Percentiles rank a stretch among this genome's conserved stretches.
Evolutionary conservation across 148 eudicot species (phyloP).

Genomic region (Fallopia convolvulus): DNA sequence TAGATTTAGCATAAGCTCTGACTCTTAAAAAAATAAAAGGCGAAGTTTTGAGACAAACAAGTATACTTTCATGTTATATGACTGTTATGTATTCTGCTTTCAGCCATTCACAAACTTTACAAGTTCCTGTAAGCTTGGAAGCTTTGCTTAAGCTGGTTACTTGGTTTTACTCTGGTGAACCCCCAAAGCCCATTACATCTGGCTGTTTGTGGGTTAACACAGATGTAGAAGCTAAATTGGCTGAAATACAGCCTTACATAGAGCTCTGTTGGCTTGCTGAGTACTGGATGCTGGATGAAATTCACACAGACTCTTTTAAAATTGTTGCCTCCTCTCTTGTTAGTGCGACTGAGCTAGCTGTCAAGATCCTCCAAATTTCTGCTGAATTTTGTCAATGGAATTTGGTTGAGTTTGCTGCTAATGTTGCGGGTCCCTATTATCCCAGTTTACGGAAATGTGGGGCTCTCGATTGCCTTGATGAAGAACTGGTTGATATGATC

Average conservation of each 20-base stretch:
- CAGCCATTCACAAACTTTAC: constrained; percentile 50
- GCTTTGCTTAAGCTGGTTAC: constrained; percentile 52
- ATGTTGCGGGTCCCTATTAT: constrained; percentile 48
- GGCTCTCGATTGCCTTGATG: constrained; percentile 56
- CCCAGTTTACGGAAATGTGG: constrained; percentile 46
- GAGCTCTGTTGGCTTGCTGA: constrained; percentile 82
- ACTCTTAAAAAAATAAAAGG: no score
- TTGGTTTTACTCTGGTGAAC: constrained; percentile 62
- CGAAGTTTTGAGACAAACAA: background rate
- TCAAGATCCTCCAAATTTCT: constrained; percentile 49
- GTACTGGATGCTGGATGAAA: constrained; percentile 56
- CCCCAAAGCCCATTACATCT: constrained; percentile 39
- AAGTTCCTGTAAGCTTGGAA: constrained; percentile 60
- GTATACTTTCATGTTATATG: background rate
- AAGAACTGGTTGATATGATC: constrained; percentile 53
- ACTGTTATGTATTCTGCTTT: constrained; percentile 14
- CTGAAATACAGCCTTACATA: constrained; percentile 43
- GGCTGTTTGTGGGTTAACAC: constrained; percentile 75
- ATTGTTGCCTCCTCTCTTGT: constrained; percentile 45
- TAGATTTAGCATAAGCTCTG: no score
- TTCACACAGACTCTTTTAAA: constrained; percentile 33
- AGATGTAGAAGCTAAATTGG: constrained; percentile 34
- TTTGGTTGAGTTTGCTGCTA: constrained; percentile 51
- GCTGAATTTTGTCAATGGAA: constrained; percentile 58
- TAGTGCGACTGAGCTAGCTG: constrained; percentile 36